A percentile compares a stretch with the other conserved stretches of the same genome.
Evolutionary conservation across 1,139 yeast species (phyloP).

Genomic region (Candida gigantensis): DNA sequence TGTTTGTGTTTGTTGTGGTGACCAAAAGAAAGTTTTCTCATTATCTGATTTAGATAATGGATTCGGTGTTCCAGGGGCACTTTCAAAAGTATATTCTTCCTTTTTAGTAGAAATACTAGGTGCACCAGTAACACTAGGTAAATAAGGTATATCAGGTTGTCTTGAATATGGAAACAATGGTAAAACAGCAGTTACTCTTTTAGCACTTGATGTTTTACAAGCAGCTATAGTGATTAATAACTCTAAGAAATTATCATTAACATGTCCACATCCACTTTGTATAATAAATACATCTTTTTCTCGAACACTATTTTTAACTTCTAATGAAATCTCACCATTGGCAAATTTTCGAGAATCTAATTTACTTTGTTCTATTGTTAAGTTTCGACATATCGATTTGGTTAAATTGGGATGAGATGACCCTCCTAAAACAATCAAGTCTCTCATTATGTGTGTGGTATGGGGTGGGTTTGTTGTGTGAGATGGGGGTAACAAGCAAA

Average conservation of each 20-base stretch:
- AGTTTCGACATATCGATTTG: slow-evolving; percentile 58
- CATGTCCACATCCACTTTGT: slow-evolving; percentile 83
- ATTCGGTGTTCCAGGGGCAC: slow-evolving; percentile 64
- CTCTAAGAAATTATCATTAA: slow-evolving; percentile 89
- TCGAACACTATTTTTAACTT: slow-evolving; percentile 79
- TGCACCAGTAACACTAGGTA: slow-evolving; percentile 60
- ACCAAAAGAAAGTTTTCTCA: slow-evolving; percentile 2
- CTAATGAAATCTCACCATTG: slow-evolving; percentile 91
- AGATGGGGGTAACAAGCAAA: slow-evolving; percentile 3
- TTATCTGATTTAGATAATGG: slow-evolving; percentile 29
- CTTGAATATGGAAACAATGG: slow-evolving; percentile 95
- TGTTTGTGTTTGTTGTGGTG: neutral
- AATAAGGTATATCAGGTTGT: slow-evolving; percentile 94
- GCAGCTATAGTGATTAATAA: slow-evolving; percentile 87
- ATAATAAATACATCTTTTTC: slow-evolving; percentile 91
- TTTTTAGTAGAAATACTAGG: slow-evolving; percentile 43
- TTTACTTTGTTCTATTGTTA: slow-evolving; percentile 61
- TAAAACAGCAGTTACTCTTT: slow-evolving; percentile 88
- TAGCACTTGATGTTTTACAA: slow-evolving; percentile 93
- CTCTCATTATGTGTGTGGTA: slow-evolving; percentile 53
- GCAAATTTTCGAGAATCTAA: slow-evolving; percentile 60
- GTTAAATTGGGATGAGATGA: slow-evolving; percentile 71
- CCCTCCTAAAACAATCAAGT: slow-evolving; percentile 76
- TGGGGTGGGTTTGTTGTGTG: slow-evolving; percentile 1
- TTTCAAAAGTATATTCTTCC: slow-evolving; percentile 55